Conservation (phyloP, 306 rosid genomes). For the Argentina anserina region DNA sequence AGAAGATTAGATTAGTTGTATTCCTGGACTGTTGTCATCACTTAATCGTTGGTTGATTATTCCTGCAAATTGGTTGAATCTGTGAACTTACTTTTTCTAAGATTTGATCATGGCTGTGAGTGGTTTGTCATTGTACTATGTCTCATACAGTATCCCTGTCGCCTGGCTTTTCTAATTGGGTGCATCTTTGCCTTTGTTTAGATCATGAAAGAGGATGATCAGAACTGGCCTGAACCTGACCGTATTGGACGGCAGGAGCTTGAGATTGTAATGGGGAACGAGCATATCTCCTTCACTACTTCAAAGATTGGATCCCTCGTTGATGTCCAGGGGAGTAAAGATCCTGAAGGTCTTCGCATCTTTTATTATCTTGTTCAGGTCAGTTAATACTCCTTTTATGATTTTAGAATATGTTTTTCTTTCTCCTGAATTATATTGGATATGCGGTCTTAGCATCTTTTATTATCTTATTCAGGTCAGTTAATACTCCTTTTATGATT, state of each 20-base stretch:
- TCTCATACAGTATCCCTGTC: background rate
- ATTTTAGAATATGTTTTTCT: background rate
- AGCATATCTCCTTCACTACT: constrained; percentile 93
- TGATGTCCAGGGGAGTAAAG: constrained; percentile 96
- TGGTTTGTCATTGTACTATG: background rate
- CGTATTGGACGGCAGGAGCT: constrained; percentile 95
- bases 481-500: background rate
- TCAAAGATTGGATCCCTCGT: constrained; percentile 96
- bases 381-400: constrained; percentile 4
- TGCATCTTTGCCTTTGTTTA: constrained; percentile 17
- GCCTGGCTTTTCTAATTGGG: constrained; percentile 5
- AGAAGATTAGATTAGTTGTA: background rate
- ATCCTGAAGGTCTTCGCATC: constrained; percentile 98
- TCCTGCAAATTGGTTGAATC: background rate
- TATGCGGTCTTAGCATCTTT: constrained; percentile 84
- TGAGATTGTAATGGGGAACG: constrained; percentile 97
- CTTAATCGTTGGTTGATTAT: background rate
- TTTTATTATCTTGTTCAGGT: constrained; percentile 99
- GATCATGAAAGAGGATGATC: constrained; percentile 97
- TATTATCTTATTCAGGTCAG: constrained; percentile 95
- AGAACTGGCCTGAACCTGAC: constrained; percentile 98
- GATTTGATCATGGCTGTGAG: background rate
- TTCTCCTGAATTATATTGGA: background rate
- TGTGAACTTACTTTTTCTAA: background rate
- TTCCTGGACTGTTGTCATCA: background rate